A percentile compares a stretch with the other conserved stretches of the same genome.
These are phyloP conservation scores for Dittrichia graveolens DNA, from an alignment of 129 eudicot genomes.

Conservation along the genomic window DNA sequence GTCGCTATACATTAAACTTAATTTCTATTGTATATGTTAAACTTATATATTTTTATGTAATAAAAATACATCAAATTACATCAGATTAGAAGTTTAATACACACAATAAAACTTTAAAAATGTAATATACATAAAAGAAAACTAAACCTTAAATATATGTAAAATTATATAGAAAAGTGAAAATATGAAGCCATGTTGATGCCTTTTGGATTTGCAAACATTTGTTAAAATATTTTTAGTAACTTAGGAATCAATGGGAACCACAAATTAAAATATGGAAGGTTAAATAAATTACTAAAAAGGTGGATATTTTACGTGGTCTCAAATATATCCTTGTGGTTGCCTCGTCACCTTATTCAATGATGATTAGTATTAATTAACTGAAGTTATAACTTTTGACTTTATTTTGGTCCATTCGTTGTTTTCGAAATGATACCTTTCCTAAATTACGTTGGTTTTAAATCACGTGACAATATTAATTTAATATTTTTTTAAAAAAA, in stretches of 20 bases:
- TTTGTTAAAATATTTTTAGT: neutral
- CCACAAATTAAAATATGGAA: conserved; percentile 29
- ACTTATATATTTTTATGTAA: too few relatives aligned
- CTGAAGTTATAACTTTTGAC: conserved; percentile 15
- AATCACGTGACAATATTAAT: too few relatives aligned
- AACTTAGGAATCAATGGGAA: neutral
- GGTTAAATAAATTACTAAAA: conserved; percentile 1
- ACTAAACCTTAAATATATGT: too few relatives aligned
- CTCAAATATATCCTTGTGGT: conserved; percentile 35
- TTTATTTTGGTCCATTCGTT: conserved; percentile 23
- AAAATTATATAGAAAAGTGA: too few relatives aligned
- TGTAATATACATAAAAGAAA: too few relatives aligned
- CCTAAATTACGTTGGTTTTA: neutral
- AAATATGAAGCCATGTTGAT: neutral
- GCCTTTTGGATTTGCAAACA: neutral
- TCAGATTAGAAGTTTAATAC: too few relatives aligned
- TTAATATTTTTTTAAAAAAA: too few relatives aligned
- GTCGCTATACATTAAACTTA: too few relatives aligned
- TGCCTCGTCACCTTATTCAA: conserved; percentile 33
- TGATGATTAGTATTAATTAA: conserved; percentile 23
- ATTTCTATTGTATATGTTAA: too few relatives aligned
- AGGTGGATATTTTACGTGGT: conserved; percentile 28
- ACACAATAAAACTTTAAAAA: too few relatives aligned
- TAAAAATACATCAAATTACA: too few relatives aligned
- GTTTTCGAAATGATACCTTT: neutral